Conservation (phyloP, 2,329 filamentous ascomycete genomes). For the Penicillium palitans region DNA sequence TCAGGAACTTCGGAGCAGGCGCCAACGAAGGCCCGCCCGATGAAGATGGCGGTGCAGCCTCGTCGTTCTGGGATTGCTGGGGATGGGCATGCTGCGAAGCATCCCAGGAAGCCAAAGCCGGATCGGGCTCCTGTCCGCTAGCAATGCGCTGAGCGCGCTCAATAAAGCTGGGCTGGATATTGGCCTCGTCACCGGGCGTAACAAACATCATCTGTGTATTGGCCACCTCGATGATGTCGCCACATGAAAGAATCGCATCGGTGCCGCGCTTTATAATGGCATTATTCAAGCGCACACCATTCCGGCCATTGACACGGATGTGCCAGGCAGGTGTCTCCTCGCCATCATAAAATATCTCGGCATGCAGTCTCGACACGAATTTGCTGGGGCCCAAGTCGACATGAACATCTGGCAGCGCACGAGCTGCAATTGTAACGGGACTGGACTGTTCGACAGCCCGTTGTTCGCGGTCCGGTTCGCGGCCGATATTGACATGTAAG, state of each 20-base stretch:
- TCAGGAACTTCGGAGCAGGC: conserved; percentile 46
- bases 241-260: conserved; percentile 70
- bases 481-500: conserved; percentile 52
- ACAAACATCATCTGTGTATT: conserved; percentile 99
- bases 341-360: conserved; percentile 71
- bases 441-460: conserved; percentile 47
- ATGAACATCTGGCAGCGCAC: conserved; percentile 60
- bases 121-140: conserved; percentile 39
- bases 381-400: conserved; percentile 88
- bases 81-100: conserved; percentile 41
- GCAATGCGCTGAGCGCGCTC: conserved; percentile 60
- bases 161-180: conserved; percentile 68
- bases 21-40: conserved; percentile 40
- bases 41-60: conserved; percentile 25
- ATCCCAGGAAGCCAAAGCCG: conserved; percentile 38
- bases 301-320: conserved; percentile 83
- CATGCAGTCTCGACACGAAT: conserved; percentile 75
- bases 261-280: conserved; percentile 65
- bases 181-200: conserved; percentile 72
- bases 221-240: conserved; percentile 87
- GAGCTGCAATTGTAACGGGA: conserved; percentile 47
- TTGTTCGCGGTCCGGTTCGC: conserved; percentile 49
- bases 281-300: conserved; percentile 84
- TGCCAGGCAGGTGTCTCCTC: conserved; percentile 69
- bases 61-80: conserved; percentile 25